Evolutionary conservation across 768 basidiomycete genomes (phyloP).

Genomic region (Suillus placidus): DNA sequence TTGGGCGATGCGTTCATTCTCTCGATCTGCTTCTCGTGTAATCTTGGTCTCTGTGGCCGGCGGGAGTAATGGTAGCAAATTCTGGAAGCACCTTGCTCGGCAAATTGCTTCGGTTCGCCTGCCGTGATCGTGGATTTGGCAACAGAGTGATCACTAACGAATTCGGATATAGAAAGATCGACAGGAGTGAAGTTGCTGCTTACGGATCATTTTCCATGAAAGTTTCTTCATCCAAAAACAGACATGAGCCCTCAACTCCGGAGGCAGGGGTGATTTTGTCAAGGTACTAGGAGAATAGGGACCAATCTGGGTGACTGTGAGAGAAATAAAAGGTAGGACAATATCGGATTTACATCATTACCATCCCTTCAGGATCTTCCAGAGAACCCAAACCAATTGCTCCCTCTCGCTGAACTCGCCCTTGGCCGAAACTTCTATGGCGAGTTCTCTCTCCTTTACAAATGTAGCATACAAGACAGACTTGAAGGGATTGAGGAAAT

Average conservation of each 20-base stretch:
- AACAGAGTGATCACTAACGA: constrained; percentile 18
- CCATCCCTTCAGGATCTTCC: constrained; percentile 88
- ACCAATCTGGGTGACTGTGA: constrained; percentile 58
- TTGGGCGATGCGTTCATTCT: constrained; percentile 59
- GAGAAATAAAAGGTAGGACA: neutral
- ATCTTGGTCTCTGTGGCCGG: constrained; percentile 25
- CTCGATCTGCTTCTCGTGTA: constrained; percentile 54
- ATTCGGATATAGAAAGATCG: constrained; percentile 21
- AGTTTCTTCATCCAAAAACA: constrained; percentile 66
- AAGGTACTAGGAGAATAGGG: constrained; percentile 78
- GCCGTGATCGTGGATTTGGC: constrained; percentile 14
- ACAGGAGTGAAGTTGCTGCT: constrained; percentile 20
- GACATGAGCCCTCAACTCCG: constrained; percentile 73
- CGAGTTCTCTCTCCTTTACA: constrained; percentile 65
- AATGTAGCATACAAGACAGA: constrained; percentile 70
- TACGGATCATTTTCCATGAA: constrained; percentile 53
- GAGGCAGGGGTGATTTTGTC: constrained; percentile 73
- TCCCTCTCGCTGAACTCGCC: constrained; percentile 62
- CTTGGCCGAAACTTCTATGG: constrained; percentile 50
- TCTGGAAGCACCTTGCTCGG: constrained; percentile 10
- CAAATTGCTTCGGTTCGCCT: constrained; percentile 10
- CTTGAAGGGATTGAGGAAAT: constrained; percentile 84
- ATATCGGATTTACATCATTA: constrained; percentile 56
- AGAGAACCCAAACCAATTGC: constrained; percentile 83
- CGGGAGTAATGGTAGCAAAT: constrained; percentile 4